Evolutionary conservation across 768 basidiomycete species (phyloP).

Genomic region (Gloeostereum incarnatum): DNA sequence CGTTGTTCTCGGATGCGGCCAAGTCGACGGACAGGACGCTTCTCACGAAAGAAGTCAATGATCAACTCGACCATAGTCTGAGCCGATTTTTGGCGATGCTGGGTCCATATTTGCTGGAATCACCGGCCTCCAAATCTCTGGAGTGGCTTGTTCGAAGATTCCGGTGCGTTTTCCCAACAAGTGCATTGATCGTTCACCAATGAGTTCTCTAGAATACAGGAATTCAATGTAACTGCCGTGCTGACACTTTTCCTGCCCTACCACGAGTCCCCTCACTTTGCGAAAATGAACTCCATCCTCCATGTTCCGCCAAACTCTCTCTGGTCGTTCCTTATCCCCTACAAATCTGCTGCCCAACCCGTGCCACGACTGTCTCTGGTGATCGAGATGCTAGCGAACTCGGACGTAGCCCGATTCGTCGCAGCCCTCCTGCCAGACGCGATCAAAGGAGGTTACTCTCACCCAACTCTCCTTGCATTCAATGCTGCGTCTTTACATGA

Average conservation of each 20-base stretch:
- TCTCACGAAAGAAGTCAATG: conserved; percentile 50
- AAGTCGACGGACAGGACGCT: conserved; percentile 74
- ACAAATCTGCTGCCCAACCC: conserved; percentile 68
- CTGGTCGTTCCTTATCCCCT: conserved; percentile 65
- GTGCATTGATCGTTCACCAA: not conserved
- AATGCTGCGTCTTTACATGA: conserved; percentile 75
- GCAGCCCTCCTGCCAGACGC: conserved; percentile 53
- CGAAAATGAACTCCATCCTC: conserved; percentile 86
- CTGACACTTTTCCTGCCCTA: conserved; percentile 86
- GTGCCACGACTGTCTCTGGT: conserved; percentile 68
- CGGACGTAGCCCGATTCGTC: conserved; percentile 67
- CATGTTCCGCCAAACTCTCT: conserved; percentile 52
- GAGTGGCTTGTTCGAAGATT: conserved; percentile 96
- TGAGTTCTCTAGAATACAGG: conserved; percentile 58
- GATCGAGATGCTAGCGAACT: conserved; percentile 64
- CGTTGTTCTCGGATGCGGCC: conserved; percentile 73
- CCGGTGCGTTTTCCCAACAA: conserved; percentile 42
- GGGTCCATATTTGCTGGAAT: conserved; percentile 75
- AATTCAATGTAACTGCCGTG: conserved; percentile 80
- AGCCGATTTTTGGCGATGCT: conserved; percentile 57
- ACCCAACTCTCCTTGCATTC: conserved; percentile 75
- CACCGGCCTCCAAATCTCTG: conserved; percentile 72
- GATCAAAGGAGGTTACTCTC: conserved; percentile 37
- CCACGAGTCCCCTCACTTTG: conserved; percentile 90
- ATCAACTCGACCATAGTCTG: conserved; percentile 53